phyloP scores from a whole-genome alignment of 1,139 yeast species.

The Candida neerlandica region DNA sequence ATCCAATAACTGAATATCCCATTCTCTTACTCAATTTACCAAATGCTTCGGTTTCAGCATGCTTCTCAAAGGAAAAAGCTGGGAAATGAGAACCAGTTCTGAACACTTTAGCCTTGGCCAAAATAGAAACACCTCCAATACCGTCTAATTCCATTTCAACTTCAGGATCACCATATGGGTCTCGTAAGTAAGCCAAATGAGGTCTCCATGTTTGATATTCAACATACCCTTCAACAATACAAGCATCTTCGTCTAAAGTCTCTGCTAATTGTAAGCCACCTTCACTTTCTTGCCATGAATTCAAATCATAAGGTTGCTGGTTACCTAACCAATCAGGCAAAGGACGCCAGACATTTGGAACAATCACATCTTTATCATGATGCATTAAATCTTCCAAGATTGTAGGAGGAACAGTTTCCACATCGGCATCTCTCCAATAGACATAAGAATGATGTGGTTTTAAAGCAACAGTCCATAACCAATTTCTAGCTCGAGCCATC shows the following conservation, averaged over 20 bases:
- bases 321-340: conserved; percentile 87
- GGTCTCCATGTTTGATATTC: conserved; percentile 95
- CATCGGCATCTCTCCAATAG: conserved; percentile 61
- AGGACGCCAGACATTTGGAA: conserved; percentile 93
- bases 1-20: conserved; percentile 81
- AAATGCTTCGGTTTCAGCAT: conserved; percentile 92
- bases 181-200: conserved; percentile 83
- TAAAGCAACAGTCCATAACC: conserved; percentile 54
- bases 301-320: conserved; percentile 88
- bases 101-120: conserved; percentile 79
- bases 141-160: conserved; percentile 89
- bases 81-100: conserved; percentile 85
- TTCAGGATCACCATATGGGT: conserved; percentile 83
- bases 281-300: conserved; percentile 88
- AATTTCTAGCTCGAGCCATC: conserved; percentile 58
- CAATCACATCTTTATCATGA: conserved; percentile 55
- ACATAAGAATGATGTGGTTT: conserved; percentile 56
- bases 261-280: conserved; percentile 82
- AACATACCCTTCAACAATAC: conserved; percentile 89
- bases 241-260: conserved; percentile 79
- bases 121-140: conserved; percentile 86
- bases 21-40: conserved; percentile 81
- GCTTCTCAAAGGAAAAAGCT: conserved; percentile 86
- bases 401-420: conserved; percentile 54
- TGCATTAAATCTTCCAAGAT: conserved; percentile 57